Evolutionary conservation across 1,284 basidiomycete species (phyloP), one percentile per base, ranked within the genome.

Genomic region (Cryptococcus sp.): DNA sequence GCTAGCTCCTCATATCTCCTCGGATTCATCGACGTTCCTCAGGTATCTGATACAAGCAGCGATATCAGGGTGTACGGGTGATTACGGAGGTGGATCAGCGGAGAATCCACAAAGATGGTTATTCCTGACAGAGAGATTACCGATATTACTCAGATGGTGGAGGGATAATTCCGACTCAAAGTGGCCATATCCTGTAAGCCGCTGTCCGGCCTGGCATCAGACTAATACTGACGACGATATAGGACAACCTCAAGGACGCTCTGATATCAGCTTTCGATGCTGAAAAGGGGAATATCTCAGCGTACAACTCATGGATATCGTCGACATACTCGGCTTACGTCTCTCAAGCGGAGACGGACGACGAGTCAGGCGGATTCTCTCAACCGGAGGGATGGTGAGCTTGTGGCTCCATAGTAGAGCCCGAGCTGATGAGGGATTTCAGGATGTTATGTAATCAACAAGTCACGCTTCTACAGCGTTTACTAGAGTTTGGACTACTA

Each of bases 321-420:
- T 31, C 56, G 37, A 53, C 55, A 5, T 66, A 60, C 42, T 42
- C 42, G 13, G 38, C 35, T 4, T 44, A 61, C 15, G 43, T 64
- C 2, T 35, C 52, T 5, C 34, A 52, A 11, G 58, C 62, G 2
- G 71, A 71, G 45, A 33, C 54, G 1, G 67, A 70, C 5, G 71
- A 72, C 4, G 69, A 72, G 13, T 58, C 62, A 0, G 67, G 65
- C 15, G 53, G 59, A 2, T 71, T 68, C 52, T 49, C 56, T 5
- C 58, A 60, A 30, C 65, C 68, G 0, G 71, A 71, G 5, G 71
- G 71, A 37, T 75, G 73, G 73, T 65, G 41, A 52, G 64, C 60
- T 2, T 45, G 8, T 13, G 14, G 35, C 32, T 38, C 44, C 15
- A 10, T 49, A 6, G 6, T 13, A 10, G n/a, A 41, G 38, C 10